phyloP scores from a whole-genome alignment of 495 filamentous ascomycete species.

The Xylaria telfairii region DNA sequence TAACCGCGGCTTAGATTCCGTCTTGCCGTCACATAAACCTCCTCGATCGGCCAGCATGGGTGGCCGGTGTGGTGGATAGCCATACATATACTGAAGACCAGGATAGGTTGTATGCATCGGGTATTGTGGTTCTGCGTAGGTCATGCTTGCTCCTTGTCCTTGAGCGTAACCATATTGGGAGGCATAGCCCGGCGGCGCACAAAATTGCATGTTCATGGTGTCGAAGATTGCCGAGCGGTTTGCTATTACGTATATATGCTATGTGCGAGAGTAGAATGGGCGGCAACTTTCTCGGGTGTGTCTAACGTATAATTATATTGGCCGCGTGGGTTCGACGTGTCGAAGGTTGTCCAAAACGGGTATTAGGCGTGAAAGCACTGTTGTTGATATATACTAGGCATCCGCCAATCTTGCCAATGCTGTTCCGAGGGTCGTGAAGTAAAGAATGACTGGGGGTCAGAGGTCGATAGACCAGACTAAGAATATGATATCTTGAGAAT shows the following conservation, averaged over 20 bases:
- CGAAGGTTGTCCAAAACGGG: conserved; percentile 13
- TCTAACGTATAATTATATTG: conserved; percentile 20
- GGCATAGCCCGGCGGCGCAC: conserved; percentile 28
- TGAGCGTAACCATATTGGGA: conserved; percentile 33
- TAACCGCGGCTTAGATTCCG: conserved; percentile 69
- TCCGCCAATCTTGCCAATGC: conserved; percentile 24
- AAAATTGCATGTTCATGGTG: conserved; percentile 38
- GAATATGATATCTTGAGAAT: conserved; percentile 33
- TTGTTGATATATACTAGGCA: conserved; percentile 21
- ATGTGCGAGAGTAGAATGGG: conserved; percentile 17
- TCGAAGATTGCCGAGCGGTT: not conserved
- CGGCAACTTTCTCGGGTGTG: conserved; percentile 6
- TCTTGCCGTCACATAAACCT: conserved; percentile 39
- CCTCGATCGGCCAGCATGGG: conserved; percentile 34
- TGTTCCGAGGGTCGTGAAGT: conserved; percentile 8
- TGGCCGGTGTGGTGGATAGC: conserved; percentile 32
- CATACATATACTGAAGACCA: conserved; percentile 34
- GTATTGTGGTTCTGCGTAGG: conserved; percentile 33
- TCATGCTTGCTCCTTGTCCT: conserved; percentile 27
- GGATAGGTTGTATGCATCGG: conserved; percentile 24
- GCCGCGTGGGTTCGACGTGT: conserved; percentile 7
- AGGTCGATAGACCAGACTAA: conserved; percentile 32
- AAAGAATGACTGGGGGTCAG: conserved; percentile 57
- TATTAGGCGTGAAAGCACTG: conserved; percentile 21
- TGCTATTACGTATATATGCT: conserved; percentile 26